Conservation (phyloP, 768 basidiomycete genomes). For the Auricularia cornea region DNA sequence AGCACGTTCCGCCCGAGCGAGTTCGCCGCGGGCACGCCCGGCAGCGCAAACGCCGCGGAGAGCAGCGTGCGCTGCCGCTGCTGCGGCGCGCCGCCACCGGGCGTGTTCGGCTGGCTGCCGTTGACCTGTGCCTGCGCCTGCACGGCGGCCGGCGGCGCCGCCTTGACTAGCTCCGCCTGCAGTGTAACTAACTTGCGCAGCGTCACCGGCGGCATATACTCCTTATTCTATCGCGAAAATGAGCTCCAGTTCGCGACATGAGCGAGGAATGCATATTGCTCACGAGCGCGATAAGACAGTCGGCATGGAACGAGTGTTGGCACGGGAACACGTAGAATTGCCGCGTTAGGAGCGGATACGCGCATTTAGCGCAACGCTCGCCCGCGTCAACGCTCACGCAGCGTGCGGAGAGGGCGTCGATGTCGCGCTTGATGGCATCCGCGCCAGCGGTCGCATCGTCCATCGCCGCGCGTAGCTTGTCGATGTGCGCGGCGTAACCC, state of each 20-base stretch:
- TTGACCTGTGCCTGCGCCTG: conserved; percentile 23
- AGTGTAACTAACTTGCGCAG: conserved; percentile 80
- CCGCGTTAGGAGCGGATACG: conserved; percentile 63
- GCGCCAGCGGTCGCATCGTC: conserved; percentile 89
- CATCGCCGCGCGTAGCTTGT: conserved; percentile 87
- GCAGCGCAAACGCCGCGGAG: conserved; percentile 59
- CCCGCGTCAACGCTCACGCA: conserved; percentile 87
- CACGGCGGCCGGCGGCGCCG: conserved; percentile 24
- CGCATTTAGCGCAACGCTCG: conserved; percentile 81
- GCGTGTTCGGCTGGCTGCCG: conserved; percentile 22
- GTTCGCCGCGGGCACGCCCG: conserved; percentile 45
- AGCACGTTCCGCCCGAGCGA: conserved; percentile 71
- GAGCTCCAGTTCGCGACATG: no score
- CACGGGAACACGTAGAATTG: conserved; percentile 99
- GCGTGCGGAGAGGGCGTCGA: conserved; percentile 71
- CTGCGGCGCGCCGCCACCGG: conserved; percentile 31
- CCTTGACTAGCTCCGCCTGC: conserved; percentile 75
- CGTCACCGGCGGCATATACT: conserved; percentile 73
- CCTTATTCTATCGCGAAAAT: conserved; percentile 60
- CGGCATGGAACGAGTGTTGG: conserved; percentile 95
- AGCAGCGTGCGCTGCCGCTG: conserved; percentile 57
- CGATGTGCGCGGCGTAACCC: conserved; percentile 87
- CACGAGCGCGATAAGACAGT: conserved; percentile 92
- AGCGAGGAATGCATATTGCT: conserved; percentile 19
- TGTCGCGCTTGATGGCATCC: conserved; percentile 89